A percentile compares a stretch with the other conserved stretches of the same genome.
Conservation (phyloP, 2,329 filamentous ascomycete species). For the Penicillium polonicum region DNA sequence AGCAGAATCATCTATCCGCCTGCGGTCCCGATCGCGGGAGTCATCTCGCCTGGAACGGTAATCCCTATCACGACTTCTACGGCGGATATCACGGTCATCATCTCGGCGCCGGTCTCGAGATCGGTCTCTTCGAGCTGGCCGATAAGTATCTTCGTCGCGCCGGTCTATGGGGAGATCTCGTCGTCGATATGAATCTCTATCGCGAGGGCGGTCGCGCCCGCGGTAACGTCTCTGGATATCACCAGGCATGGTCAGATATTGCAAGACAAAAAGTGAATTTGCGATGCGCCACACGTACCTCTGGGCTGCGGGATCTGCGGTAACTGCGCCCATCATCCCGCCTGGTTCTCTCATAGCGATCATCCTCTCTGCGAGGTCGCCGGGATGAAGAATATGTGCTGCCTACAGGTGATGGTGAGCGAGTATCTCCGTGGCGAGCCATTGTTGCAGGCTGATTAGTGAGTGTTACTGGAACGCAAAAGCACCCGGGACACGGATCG, state of each 20-base stretch:
- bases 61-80: conserved; percentile 67
- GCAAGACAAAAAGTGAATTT: background rate
- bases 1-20: conserved; percentile 67
- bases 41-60: conserved; percentile 70
- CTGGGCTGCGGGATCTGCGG: conserved; percentile 50
- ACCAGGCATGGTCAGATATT: conserved; percentile 14
- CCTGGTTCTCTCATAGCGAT: conserved; percentile 52
- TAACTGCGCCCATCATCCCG: conserved; percentile 52
- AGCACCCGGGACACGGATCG: conserved; percentile 25
- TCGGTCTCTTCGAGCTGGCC: conserved; percentile 60
- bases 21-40: conserved; percentile 64
- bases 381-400: conserved; percentile 73
- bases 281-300: conserved; percentile 38
- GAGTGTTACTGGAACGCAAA: conserved; percentile 47
- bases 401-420: conserved; percentile 94
- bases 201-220: conserved; percentile 54
- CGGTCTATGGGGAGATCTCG: conserved; percentile 66
- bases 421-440: conserved; percentile 62
- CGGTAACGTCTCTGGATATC: conserved; percentile 52
- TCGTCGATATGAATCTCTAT: conserved; percentile 60
- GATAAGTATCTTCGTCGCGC: conserved; percentile 60
- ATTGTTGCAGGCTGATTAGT: conserved; percentile 55
- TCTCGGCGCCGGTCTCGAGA: conserved; percentile 64
- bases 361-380: conserved; percentile 56
- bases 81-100: conserved; percentile 58